Base-by-base conservation (phyloP, 176 grass and related monocot genomes). In the Zoysia pacifica region DNA sequence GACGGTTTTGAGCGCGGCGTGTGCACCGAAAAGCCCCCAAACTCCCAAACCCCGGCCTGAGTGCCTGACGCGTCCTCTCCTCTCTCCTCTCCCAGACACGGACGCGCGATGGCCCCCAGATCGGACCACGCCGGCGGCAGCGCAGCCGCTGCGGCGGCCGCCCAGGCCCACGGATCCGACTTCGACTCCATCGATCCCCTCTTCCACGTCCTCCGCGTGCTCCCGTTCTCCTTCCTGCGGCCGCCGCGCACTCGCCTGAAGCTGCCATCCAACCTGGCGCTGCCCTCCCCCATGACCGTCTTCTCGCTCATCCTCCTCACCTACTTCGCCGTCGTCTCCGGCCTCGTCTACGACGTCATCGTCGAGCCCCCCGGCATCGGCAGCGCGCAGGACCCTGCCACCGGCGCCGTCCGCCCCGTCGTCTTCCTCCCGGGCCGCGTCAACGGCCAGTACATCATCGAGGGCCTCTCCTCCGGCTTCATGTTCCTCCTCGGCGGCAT, bases 381-480 rank as follows among this genome's bases (percentile, higher is more conserved):
- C 81, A 99, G 88, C 79, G 55, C 77, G 1, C 88, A 99, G 86
- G 96, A 99, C 58, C 96, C 83, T 37, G 55, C 84, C 49, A 99
- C 92, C 15, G 88, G 93, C 16, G 73, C 96, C 43, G 93, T 94
- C 65, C 90, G 90, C 65, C 94, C 94, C 18, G 89, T 97, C 55
- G 94, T 97, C 77, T 97, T 97, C 83, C 87, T 97, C 16, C 87
- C 91, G 0, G 94, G 91, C 10, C 89, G 87, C 80, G 91, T 97
- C 79, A 97, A 97, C 78, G 85, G 85, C 28, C 94, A 97, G 85
- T 99, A 99, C 90, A 99, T 99, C 81, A 99, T 99, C 65, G 96
- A 99, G 76, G 96, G 96, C 3, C 90, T 99, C 79, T 99, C 96
- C 16, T 99, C 96, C 20, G 96, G 96, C 9, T 93, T 99, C 82